Percentiles rank a stretch among this genome's conserved stretches.
Conservation (phyloP, 2,329 filamentous ascomycete genomes). For the Aspergillus ibericus region DNA sequence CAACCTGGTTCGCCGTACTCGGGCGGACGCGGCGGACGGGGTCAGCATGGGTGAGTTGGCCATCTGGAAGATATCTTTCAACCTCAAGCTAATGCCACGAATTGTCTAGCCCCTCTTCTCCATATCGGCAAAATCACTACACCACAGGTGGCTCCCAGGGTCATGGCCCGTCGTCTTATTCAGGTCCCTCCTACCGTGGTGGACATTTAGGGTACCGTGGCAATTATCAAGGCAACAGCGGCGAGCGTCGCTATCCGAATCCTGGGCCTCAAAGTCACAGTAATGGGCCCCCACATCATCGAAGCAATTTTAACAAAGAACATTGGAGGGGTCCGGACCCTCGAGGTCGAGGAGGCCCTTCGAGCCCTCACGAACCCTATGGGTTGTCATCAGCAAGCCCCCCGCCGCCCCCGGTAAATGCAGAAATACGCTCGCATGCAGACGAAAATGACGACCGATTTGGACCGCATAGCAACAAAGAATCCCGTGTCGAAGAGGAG, state of each 20-base stretch:
- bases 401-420: slow-evolving; percentile 32
- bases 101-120: slow-evolving; percentile 58
- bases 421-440: slow-evolving; percentile 36
- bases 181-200: slow-evolving; percentile 47
- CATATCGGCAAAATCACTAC: slow-evolving; percentile 60
- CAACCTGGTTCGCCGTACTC: slow-evolving; percentile 62
- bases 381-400: slow-evolving; percentile 35
- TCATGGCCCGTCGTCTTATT: slow-evolving; percentile 54
- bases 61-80: slow-evolving; percentile 8
- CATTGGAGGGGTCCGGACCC: slow-evolving; percentile 68
- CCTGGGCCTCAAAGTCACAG: slow-evolving; percentile 50
- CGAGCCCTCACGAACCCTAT: slow-evolving; percentile 42
- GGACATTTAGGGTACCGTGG: slow-evolving; percentile 59
- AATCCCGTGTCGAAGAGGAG: slow-evolving; percentile 65
- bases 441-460: slow-evolving; percentile 63
- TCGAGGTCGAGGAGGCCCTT: slow-evolving; percentile 51
- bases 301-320: slow-evolving; percentile 63
- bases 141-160: slow-evolving; percentile 57
- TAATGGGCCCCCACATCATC: slow-evolving; percentile 51
- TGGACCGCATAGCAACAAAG: slow-evolving; percentile 62
- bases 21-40: slow-evolving; percentile 55
- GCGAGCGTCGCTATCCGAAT: slow-evolving; percentile 47
- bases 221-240: slow-evolving; percentile 52
- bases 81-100: slow-evolving; percentile 35
- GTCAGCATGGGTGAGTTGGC: slow-evolving; percentile 52